Percentiles rank a stretch among this genome's conserved stretches.
Conservation (phyloP, 345 rosid genomes). For the sweet orange (Citrus sinensis) region DVS_A1.0 CM039163.1:6911501-6912000, state of each 20-base stretch:
- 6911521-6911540: conserved; percentile 4
- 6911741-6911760: no score
- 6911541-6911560: not conserved
- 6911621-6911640: not conserved
- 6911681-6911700: not conserved
- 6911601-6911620: no score
- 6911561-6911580: not conserved
- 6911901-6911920: no score
- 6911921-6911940: not conserved
- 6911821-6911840: no score
- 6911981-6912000: not conserved
- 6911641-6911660: not conserved
- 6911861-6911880: no score
- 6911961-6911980: not conserved
- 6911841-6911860: no score
- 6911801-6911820: no score
- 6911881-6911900: no score
- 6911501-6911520: conserved; percentile 9
- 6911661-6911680: not conserved
- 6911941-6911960: not conserved
- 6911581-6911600: not conserved
- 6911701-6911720: no score
- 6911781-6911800: no score
- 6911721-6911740: no score
- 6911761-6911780: no score